phyloP scores from a whole-genome alignment of 495 filamentous ascomycete species.

The Trichoderma erinaceum region DNA sequence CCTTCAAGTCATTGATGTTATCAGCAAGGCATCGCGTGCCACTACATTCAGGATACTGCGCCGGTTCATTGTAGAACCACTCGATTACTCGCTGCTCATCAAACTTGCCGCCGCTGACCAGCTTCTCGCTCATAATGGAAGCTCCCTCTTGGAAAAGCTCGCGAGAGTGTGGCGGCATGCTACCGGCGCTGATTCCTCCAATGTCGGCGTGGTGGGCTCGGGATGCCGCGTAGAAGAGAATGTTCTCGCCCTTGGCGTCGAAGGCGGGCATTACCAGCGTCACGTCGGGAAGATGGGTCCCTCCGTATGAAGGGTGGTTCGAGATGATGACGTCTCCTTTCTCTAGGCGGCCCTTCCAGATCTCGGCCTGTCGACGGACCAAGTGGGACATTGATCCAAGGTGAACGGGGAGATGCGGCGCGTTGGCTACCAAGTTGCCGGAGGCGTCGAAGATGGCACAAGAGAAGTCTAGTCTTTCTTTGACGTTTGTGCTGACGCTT shows the following conservation, averaged over 20 bases:
- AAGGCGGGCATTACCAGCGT: conserved; percentile 94
- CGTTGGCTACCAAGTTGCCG: conserved; percentile 91
- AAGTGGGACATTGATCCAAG: conserved; percentile 87
- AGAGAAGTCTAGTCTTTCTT: conserved; percentile 93
- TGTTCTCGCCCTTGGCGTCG: conserved; percentile 63
- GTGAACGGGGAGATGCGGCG: conserved; percentile 91
- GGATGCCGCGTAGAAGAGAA: conserved; percentile 95
- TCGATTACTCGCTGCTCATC: conserved; percentile 83
- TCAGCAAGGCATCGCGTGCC: conserved; percentile 87
- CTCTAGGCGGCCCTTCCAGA: conserved; percentile 85
- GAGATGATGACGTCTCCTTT: conserved; percentile 91
- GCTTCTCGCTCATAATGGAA: conserved; percentile 86
- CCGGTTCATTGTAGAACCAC: conserved; percentile 75
- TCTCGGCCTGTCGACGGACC: conserved; percentile 88
- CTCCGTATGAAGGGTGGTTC: conserved; percentile 93
- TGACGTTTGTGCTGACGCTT: conserved; percentile 95
- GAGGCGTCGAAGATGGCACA: conserved; percentile 89
- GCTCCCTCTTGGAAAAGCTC: conserved; percentile 95
- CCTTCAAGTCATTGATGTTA: conserved; percentile 93
- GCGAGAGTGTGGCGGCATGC: conserved; percentile 91
- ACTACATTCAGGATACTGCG: conserved; percentile 77
- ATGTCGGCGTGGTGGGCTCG: conserved; percentile 97
- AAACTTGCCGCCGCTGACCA: conserved; percentile 85
- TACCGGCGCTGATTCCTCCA: conserved; percentile 89
- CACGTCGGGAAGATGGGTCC: conserved; percentile 77